Evolutionary conservation across 2,329 filamentous ascomycete genomes (phyloP).

Genomic region (Shiraia sp.): DNA sequence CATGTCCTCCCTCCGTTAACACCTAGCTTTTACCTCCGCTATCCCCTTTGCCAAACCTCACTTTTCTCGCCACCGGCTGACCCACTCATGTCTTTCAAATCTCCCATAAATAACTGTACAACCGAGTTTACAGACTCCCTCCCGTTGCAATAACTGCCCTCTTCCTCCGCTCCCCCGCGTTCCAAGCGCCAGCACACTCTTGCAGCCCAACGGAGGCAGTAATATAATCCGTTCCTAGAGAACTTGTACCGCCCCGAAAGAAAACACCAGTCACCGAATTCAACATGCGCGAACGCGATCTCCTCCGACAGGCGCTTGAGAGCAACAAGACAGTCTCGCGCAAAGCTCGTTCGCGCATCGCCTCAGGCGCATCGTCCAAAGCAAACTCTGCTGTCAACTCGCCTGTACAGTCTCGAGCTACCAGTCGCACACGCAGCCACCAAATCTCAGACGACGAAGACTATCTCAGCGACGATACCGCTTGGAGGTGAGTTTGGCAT

Average conservation of each 20-base stretch:
- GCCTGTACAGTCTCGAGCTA: constrained; percentile 58
- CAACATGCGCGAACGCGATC: constrained; percentile 67
- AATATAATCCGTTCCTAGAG: background rate
- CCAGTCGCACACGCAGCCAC: constrained; percentile 58
- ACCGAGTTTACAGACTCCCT: constrained; percentile 35
- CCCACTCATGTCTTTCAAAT: constrained; percentile 43
- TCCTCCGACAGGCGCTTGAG: constrained; percentile 70
- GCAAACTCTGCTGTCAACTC: constrained; percentile 61
- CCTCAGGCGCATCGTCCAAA: constrained; percentile 62
- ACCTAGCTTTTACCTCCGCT: constrained; percentile 7
- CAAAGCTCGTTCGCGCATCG: constrained; percentile 64
- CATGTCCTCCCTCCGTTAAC: constrained; percentile 9
- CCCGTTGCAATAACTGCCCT: constrained; percentile 38
- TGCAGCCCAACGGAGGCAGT: constrained; percentile 12
- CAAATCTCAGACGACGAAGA: constrained; percentile 68
- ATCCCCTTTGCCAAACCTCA: constrained; percentile 7
- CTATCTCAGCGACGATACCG: constrained; percentile 63
- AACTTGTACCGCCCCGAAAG: constrained; percentile 15
- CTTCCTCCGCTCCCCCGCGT: constrained; percentile 28
- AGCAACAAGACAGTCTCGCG: constrained; percentile 73
- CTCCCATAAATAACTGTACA: constrained; percentile 25
- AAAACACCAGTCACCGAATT: background rate
- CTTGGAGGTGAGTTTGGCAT: constrained; percentile 55
- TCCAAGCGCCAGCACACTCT: constrained; percentile 9
- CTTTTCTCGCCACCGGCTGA: constrained; percentile 15